Evolutionary conservation across 768 basidiomycete genomes (phyloP).

Genomic region (Steccherinum ochraceum): DNA sequence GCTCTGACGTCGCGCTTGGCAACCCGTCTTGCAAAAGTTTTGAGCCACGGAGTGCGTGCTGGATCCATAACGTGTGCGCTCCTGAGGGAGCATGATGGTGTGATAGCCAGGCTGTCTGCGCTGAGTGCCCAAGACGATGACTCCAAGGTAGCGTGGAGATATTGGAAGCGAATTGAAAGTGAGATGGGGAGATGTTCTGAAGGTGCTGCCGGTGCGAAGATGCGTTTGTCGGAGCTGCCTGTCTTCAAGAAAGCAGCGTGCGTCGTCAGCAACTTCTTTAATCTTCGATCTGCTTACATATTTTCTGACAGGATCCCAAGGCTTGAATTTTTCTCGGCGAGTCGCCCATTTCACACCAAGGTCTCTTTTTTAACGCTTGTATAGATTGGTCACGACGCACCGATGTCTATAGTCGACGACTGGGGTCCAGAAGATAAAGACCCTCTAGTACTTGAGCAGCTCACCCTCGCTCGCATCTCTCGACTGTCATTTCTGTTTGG

Average conservation of each 20-base stretch:
- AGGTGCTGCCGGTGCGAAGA: neutral
- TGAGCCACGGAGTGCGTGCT: conserved; percentile 4
- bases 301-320: neutral
- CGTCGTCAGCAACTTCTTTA: neutral
- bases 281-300: neutral
- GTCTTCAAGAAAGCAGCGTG: neutral
- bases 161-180: conserved; percentile 2
- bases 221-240: neutral
- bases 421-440: no score
- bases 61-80: neutral
- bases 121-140: neutral
- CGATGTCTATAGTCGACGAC: neutral
- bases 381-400: neutral
- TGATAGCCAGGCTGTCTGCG: neutral
- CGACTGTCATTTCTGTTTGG: conserved; percentile 12
- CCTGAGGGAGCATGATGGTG: neutral
- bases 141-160: conserved; percentile 10
- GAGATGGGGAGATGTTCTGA: neutral
- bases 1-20: conserved; percentile 7
- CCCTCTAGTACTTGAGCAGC: neutral
- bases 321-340: no score
- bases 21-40: conserved; percentile 8
- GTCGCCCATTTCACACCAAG: neutral
- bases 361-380: no score
- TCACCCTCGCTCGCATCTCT: neutral